A percentile compares a stretch with the other conserved stretches of the same genome.
Evolutionary conservation across 2,329 filamentous ascomycete genomes (phyloP).

Genomic region (Zymoseptoria pseudotritici): DNA sequence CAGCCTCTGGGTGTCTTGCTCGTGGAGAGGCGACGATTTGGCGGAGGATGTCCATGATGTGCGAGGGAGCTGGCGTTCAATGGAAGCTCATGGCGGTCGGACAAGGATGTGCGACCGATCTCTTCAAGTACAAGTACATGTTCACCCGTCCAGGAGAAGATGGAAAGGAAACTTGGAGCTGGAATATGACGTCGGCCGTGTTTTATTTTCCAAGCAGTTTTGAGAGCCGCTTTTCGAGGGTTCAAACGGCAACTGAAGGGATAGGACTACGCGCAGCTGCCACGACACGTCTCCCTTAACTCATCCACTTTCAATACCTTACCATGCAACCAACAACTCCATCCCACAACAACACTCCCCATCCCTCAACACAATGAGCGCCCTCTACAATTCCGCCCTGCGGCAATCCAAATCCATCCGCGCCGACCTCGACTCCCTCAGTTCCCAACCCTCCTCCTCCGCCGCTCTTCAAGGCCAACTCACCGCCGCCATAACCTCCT

Average conservation of each 20-base stretch:
- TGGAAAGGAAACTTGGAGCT: background rate
- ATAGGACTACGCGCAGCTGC: background rate
- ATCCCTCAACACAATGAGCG: constrained; percentile 48
- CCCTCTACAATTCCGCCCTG: constrained; percentile 76
- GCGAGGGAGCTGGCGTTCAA: background rate
- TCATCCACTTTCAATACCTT: background rate
- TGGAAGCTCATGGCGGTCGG: background rate
- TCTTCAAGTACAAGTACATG: background rate
- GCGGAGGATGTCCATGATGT: constrained; percentile 53
- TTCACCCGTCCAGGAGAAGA: background rate
- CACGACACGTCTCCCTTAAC: background rate
- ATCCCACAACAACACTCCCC: background rate
- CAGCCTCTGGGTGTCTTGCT: constrained; percentile 74
- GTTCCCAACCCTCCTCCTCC: constrained; percentile 53
- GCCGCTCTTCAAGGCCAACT: constrained; percentile 56
- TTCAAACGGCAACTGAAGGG: background rate
- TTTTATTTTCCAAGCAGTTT: background rate
- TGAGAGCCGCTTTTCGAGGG: background rate
- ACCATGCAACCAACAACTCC: background rate
- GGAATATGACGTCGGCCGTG: background rate
- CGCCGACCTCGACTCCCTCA: constrained; percentile 65
- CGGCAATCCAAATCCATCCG: constrained; percentile 77
- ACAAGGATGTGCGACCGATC: background rate
- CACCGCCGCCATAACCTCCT: constrained; percentile 69
- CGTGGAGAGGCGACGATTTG: constrained; percentile 88